A percentile compares a stretch with the other conserved stretches of the same genome.
Evolutionary conservation across 805 yeast species (phyloP).

Genomic region (Candida succiphila): DNA sequence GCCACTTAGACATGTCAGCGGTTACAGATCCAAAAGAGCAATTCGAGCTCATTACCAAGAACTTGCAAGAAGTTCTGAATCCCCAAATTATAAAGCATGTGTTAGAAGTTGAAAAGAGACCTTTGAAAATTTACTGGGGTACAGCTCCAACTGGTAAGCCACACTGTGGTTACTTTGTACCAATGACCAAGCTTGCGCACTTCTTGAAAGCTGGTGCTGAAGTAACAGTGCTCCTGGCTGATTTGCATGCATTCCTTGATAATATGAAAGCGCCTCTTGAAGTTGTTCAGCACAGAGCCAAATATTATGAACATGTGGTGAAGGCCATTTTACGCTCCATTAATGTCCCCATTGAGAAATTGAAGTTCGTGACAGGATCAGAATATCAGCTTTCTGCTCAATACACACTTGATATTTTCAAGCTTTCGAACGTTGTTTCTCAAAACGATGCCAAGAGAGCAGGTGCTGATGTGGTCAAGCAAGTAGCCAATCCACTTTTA

Average conservation of each 20-base stretch:
- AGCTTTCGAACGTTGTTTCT: conserved; percentile 72
- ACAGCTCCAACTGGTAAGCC: conserved; percentile 99
- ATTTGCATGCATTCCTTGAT: conserved; percentile 92
- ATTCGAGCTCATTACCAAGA: conserved; percentile 68
- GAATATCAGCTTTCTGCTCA: conserved; percentile 74
- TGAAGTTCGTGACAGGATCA: conserved; percentile 78
- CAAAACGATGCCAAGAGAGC: conserved; percentile 98
- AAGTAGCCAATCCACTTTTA: conserved; percentile 86
- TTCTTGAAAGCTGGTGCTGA: conserved; percentile 94
- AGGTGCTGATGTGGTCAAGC: conserved; percentile 99
- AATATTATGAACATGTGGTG: conserved; percentile 76
- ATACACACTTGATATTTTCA: conserved; percentile 85
- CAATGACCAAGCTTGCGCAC: conserved; percentile 94
- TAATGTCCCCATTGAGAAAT: conserved; percentile 85
- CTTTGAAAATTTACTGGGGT: conserved; percentile 93
- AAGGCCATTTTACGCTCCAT: conserved; percentile 80
- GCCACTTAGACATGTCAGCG: conserved; percentile 9
- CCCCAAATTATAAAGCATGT: conserved; percentile 79
- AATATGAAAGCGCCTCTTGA: conserved; percentile 98
- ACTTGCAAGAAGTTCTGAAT: conserved; percentile 86
- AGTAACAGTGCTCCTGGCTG: conserved; percentile 86
- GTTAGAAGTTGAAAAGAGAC: conserved; percentile 71
- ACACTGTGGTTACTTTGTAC: conserved; percentile 97
- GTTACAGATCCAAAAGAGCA: conserved; percentile 48
- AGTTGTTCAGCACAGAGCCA: conserved; percentile 79